These are phyloP conservation scores for Westerdykella ornata DNA, from an alignment of 2,329 filamentous ascomycete genomes.

Conservation along the genomic window DNA sequence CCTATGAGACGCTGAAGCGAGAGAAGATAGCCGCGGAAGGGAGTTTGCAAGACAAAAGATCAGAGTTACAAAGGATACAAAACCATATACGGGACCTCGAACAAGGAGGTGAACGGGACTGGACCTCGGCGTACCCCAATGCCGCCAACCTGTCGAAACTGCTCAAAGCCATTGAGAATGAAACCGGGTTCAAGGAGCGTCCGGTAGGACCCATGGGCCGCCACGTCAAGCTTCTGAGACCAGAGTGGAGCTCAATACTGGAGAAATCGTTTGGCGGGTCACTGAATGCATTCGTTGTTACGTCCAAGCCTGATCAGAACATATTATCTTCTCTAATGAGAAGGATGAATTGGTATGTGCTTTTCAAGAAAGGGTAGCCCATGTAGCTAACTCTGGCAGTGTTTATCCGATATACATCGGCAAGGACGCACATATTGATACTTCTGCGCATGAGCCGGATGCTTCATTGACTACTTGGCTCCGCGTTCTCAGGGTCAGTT, in stretches of 20 bases:
- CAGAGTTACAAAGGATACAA: conserved; percentile 51
- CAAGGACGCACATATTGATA: conserved; percentile 51
- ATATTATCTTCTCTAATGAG: conserved; percentile 61
- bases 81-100: conserved; percentile 48
- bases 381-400: conserved; percentile 1
- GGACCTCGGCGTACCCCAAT: conserved; percentile 57
- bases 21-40: conserved; percentile 14
- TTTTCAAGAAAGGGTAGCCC: not conserved
- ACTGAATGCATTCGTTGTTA: conserved; percentile 75
- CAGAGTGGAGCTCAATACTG: conserved; percentile 75
- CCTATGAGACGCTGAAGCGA: conserved; percentile 28
- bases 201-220: conserved; percentile 81
- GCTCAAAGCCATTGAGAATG: conserved; percentile 61
- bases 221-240: conserved; percentile 67
- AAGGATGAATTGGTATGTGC: conserved; percentile 45
- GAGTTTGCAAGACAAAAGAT: conserved; percentile 25
- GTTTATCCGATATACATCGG: conserved; percentile 56
- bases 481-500: conserved; percentile 58
- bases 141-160: conserved; percentile 53
- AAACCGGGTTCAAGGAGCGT: conserved; percentile 59
- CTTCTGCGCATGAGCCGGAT: conserved; percentile 66
- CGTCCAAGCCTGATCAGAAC: conserved; percentile 67
- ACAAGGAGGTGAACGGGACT: conserved; percentile 50
- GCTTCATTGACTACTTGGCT: conserved; percentile 67
- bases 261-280: conserved; percentile 67